phyloP scores from a whole-genome alignment of 192 early-diverging fungal species.

The Glomus cerebriforme region DNA sequence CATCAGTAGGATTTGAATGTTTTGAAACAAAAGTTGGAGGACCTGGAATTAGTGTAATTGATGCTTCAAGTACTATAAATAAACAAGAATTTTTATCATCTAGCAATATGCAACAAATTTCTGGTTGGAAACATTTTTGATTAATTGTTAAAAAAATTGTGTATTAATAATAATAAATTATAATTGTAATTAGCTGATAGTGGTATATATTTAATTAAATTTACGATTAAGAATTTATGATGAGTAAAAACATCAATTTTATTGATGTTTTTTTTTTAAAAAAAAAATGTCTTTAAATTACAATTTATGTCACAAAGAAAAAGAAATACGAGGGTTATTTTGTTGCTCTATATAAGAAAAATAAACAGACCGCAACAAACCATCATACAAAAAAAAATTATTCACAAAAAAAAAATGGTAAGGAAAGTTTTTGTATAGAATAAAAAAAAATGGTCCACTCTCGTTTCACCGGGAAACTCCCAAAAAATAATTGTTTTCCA shows the following conservation, averaged over 20 bases:
- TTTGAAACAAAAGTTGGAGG: constrained; percentile 29
- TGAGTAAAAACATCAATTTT: background rate
- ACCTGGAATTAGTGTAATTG: background rate
- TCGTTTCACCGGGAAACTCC: background rate
- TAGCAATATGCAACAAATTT: background rate
- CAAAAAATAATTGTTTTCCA: background rate
- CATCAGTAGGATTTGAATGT: constrained; percentile 10
- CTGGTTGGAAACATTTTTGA: constrained; percentile 8
- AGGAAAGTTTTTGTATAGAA: background rate
- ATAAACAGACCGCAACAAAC: background rate
- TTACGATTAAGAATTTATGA: too few relatives aligned
- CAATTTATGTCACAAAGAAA: background rate
- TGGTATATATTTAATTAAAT: too few relatives aligned
- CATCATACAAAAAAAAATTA: background rate
- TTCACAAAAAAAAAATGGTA: background rate
- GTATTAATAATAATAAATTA: too few relatives aligned
- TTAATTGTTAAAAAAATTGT: background rate
- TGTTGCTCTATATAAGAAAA: background rate
- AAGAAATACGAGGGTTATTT: background rate
- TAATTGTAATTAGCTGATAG: too few relatives aligned
- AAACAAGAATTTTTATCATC: constrained; percentile 4
- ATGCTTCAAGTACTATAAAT: background rate
- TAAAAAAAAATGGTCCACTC: background rate
- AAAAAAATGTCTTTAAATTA: background rate
- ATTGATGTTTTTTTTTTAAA: too few relatives aligned